phyloP scores from a whole-genome alignment of 108 stramenopile species.

The Parietichytrium sp. region DNA sequence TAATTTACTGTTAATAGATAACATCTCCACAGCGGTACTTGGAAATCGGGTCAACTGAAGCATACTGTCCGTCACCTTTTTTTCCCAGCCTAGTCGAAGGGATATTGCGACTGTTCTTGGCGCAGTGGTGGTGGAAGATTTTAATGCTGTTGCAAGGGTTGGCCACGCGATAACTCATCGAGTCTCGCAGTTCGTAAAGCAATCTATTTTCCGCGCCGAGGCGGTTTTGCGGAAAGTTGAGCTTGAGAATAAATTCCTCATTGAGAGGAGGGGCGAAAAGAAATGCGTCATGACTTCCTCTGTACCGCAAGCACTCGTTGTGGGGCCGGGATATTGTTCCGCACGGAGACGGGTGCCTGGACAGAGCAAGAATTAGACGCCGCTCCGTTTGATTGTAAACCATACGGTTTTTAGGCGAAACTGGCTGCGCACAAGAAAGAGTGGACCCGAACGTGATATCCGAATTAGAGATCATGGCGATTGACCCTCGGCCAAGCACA shows the following conservation, averaged over 20 bases:
- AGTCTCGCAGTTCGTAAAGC: neutral
- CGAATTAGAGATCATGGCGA: neutral
- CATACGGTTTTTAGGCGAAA: neutral
- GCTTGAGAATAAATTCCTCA: neutral
- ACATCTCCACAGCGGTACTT: neutral
- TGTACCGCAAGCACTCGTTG: neutral
- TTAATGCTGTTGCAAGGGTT: neutral
- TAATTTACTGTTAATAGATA: conserved; percentile 13
- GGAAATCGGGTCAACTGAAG: neutral
- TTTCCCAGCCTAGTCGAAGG: neutral
- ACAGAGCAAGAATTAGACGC: conserved; percentile 6
- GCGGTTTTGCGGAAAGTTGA: conserved; percentile 15
- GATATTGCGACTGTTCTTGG: neutral
- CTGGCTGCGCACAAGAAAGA: neutral
- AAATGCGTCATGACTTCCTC: conserved; percentile 15
- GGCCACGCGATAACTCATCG: neutral
- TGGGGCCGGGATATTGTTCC: neutral
- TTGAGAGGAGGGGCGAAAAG: conserved; percentile 8
- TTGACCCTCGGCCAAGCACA: neutral
- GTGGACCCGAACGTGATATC: neutral
- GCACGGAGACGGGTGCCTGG: neutral
- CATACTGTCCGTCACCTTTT: neutral
- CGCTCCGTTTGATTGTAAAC: neutral
- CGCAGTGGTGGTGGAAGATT: conserved; percentile 16
- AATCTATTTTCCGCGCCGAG: conserved; percentile 17